phyloP scores from a whole-genome alignment of 345 rosid genomes.

The Salix udensis region DNA sequence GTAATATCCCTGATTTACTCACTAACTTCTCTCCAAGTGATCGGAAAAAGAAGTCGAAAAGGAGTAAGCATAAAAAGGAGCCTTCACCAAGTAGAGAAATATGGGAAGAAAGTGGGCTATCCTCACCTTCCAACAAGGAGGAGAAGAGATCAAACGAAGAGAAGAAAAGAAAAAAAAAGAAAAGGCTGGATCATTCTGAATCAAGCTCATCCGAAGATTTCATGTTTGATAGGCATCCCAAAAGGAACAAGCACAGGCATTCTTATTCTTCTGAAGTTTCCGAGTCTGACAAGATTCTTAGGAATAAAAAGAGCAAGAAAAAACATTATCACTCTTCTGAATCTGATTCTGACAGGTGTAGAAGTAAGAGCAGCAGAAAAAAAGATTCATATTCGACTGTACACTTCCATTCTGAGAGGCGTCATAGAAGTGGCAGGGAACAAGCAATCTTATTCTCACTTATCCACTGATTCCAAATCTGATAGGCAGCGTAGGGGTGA shows the following conservation, averaged over 20 bases:
- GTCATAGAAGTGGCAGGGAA: constrained; percentile 25
- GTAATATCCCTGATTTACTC: constrained; percentile 58
- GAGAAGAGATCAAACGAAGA: constrained; percentile 41
- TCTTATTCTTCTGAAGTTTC: constrained; percentile 33
- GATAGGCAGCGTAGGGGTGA: constrained; percentile 15
- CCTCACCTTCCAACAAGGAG: constrained; percentile 35
- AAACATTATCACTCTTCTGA: constrained; percentile 13
- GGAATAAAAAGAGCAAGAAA: constrained; percentile 23
- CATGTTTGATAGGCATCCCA: constrained; percentile 29
- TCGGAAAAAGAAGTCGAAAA: constrained; percentile 46
- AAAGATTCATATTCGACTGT: constrained; percentile 21
- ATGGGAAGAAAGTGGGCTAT: constrained; percentile 26
- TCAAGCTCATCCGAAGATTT: constrained; percentile 34
- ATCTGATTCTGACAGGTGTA: constrained; percentile 14
- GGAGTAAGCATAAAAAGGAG: constrained; percentile 42
- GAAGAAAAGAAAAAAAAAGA: constrained; percentile 34
- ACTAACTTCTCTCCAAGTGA: constrained; percentile 43
- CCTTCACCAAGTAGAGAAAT: constrained; percentile 33
- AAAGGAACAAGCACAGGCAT: constrained; percentile 22
- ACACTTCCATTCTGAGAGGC: constrained; percentile 25
- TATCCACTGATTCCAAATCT: constrained; percentile 22
- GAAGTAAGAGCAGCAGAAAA: constrained; percentile 12
- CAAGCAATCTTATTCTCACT: constrained; percentile 15
- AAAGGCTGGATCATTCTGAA: constrained; percentile 38
- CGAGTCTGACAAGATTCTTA: constrained; percentile 29